These are phyloP conservation scores for Novymonas esmeraldas DNA, from an alignment of 208 protist genomes.

Conservation along the genomic window DNA sequence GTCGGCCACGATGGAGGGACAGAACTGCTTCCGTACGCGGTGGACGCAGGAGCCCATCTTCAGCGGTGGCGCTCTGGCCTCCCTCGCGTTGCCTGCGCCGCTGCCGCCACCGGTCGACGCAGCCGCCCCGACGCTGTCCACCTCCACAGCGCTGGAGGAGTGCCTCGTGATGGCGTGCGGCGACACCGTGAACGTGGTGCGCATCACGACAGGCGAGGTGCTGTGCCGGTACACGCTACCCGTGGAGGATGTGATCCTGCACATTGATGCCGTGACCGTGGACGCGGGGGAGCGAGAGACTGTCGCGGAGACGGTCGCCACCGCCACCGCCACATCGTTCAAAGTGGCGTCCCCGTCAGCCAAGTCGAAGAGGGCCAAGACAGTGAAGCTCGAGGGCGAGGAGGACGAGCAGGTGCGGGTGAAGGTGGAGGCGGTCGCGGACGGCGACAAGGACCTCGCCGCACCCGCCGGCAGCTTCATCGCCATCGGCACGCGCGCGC, in stretches of 20 bases:
- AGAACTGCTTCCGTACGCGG: slow-evolving; percentile 85
- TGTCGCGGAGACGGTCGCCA: slow-evolving; percentile 6
- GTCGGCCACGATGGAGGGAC: slow-evolving; percentile 68
- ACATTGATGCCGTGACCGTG: slow-evolving; percentile 78
- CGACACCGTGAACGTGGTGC: slow-evolving; percentile 81
- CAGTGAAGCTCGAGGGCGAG: neutral
- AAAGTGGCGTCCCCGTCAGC: neutral
- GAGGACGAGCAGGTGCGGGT: neutral
- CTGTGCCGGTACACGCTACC: slow-evolving; percentile 79
- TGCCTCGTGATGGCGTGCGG: slow-evolving; percentile 83
- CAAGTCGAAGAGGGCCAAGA: neutral
- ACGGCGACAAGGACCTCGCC: slow-evolving; percentile 15
- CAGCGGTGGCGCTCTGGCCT: slow-evolving; percentile 82
- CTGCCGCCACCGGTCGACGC: neutral
- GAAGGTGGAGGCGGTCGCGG: neutral
- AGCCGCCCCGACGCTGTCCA: neutral
- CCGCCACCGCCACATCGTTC: neutral
- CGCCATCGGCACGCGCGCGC: slow-evolving; percentile 73
- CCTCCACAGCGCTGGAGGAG: slow-evolving; percentile 26
- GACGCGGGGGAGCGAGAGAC: slow-evolving; percentile 7
- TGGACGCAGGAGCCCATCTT: slow-evolving; percentile 88
- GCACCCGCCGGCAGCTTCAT: slow-evolving; percentile 75
- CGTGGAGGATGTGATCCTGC: slow-evolving; percentile 84
- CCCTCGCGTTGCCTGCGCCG: slow-evolving; percentile 44
- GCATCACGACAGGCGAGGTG: slow-evolving; percentile 50